Base-by-base conservation (phyloP, 495 filamentous ascomycete genomes). In the Talaromyces liani region DNA sequence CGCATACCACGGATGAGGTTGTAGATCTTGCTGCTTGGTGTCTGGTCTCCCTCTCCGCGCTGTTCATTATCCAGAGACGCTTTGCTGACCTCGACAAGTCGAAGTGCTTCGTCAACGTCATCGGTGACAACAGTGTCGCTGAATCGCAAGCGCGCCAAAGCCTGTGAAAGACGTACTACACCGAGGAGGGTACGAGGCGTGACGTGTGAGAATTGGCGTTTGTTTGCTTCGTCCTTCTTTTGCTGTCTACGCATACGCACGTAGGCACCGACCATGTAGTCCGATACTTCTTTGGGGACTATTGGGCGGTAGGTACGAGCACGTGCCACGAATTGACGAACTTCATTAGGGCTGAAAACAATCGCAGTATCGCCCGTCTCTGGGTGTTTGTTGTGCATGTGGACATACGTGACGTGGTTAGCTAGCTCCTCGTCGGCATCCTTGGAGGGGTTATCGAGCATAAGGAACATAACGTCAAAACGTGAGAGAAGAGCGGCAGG, bases 231-330 rank as follows among this genome's bases (percentile, higher is more conserved):
- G 58, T 96, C 92, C 59, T 87, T 84, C 75, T 93, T 92, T 68
- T 95, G 91, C 66, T 90, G 84, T 68, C 92, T 88, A 45, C 94
- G 87, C 84, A 98, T 87, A 22, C 89, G 84, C 31, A 98, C 95
- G 75, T 98, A 98, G 2, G 93, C 93, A 65, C 92, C 92, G 24
- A 96, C 91, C 80, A 97, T 89, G 80, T 98, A 98, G 69, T 98
- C 94, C 2, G 90, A 91, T 7, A 98, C 88, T 22, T 80, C 77
- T 68, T 88, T 86, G 2, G 92, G 90, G 9, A 98, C 91, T 2
- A 86, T 83, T 5, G 94, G 94, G 3, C 93, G 87, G 82, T 85
- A 96, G 41, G 86, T 88, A 22, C 95, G 89, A 0, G 94, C 94
- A 70, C 93, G 90, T 24, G 94, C 94, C 51, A 98, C 88, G 78